Evolutionary conservation across 2,329 filamentous ascomycete species (phyloP), one percentile per base, ranked within the genome.

Genomic region (Penicillium griseofulvum): DNA sequence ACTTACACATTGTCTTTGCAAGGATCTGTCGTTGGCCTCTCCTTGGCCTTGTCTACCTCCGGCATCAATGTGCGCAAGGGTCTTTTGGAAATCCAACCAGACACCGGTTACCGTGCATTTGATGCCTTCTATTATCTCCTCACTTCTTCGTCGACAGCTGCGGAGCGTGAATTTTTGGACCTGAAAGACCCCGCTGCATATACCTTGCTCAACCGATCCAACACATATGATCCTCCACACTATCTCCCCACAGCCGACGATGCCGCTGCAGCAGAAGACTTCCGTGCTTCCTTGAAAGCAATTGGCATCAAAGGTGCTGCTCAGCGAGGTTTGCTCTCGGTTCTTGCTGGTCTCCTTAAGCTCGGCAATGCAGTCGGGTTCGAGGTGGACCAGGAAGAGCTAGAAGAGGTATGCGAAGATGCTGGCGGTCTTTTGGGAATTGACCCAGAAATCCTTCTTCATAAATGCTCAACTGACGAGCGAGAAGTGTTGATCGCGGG

Each of bases 61-160:
- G 94, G 94, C 17, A 89, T 99, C 57, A 90, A 99, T 70, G 94
- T 91, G 0, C 76, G 81, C 19, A 85, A 85, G 59, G 94, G 93
- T 39, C 80, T 99, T 11, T 79, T 97, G 16, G 86, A 89, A 54
- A 85, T 99, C 16, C 90, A 94, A 0, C 74, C 86, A 0, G 86
- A 96, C 68, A 69, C 85, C 7, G 94, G 94, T 12, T 91, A 91
- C 73, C 87, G 94, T 59, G 94, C 93, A 4, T 99, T 99, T 65
- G 93, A 99, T 69, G 94, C 96, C 47, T 97, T 99, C 70, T 97
- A 99, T 77, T 97, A 97, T 67, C 84, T 99, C 0, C 81, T 97
- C 39, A 95, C 92, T 0, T 91, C 89, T n/a, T 89, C 90, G 0
- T 96, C 94, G 0, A 94, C 90, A 1, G 86, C 88, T 4, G 87